Evolutionary conservation across 176 grass and related monocot species (phyloP), one percentile per base, ranked within the genome.

Genomic region (Cenchrus americanus): DNA sequence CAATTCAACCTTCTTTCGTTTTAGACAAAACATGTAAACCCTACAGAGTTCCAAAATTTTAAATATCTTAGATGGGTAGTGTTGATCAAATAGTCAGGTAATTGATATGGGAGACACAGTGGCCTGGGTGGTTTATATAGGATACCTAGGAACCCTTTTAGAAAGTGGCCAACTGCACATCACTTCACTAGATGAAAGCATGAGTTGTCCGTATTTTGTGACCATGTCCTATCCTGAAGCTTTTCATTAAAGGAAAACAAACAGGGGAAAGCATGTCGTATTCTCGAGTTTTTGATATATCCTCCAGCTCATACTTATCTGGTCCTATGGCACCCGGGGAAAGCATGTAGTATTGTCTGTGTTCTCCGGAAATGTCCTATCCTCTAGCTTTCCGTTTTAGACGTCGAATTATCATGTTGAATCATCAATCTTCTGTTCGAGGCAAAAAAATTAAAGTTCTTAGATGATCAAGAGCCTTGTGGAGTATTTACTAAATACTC

Each of bases 101-200:
- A 22, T 69, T 69, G 19, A n/a, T 69, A 22, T 13, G 19, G n/a
- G 40, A 69, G 3, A 4, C 41, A n/a, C 5, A 69, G 0, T 44
- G 40, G 9, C 9, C 10, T 69, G 1, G 66, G 40, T 69, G 66
- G 66, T 44, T 69, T 69, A 69, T 69, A 69, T 69, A 69, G 66
- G 66, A 69, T 44, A 44, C 5, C 66, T 22, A 69, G 66, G 66
- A 0, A 0, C 4, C 18, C 41, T 69, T 69, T n/a, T 12, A n/a
- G 66, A 10, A 69, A 44, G 10, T 5, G 3, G 1, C 19, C 10
- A 44, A 44, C 10, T 69, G 19, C 44, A n/a, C 18, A n/a, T 61
- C 7, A 1, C 41, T 5, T 61, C 10, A 61, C n/a, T 3, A 69
- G 4, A 43, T 18, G 42, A 69, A 69, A 69, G 66, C 4, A 6